These are phyloP conservation scores for Paracoccidioides lutzii DNA, from an alignment of 2,329 filamentous ascomycete genomes.

Conservation along the genomic window DNA sequence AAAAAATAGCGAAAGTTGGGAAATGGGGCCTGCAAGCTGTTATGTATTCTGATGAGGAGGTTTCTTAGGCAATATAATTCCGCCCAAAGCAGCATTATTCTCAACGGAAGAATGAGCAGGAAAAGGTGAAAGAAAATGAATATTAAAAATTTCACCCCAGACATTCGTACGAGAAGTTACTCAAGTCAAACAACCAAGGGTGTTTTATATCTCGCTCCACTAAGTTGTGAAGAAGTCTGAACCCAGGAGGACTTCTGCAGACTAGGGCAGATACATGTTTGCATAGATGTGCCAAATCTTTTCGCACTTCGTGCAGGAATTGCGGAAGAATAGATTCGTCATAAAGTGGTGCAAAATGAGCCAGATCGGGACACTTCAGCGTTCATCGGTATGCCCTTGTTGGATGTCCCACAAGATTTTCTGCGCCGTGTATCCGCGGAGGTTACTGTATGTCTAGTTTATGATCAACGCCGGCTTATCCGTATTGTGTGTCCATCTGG, in stretches of 20 bases:
- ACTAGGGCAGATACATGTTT: not conserved
- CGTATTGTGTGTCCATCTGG: not conserved
- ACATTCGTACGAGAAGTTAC: too few species aligned
- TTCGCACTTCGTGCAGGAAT: not conserved
- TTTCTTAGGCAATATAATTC: too few species aligned
- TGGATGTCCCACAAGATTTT: not conserved
- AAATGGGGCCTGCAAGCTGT: too few species aligned
- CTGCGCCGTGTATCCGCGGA: not conserved
- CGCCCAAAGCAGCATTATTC: too few species aligned
- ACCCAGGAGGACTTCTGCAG: not conserved
- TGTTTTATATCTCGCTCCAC: too few species aligned
- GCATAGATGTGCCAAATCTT: not conserved
- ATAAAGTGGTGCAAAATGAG: not conserved
- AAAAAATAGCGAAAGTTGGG: too few species aligned
- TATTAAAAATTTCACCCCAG: too few species aligned
- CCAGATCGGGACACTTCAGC: not conserved
- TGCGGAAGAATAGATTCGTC: not conserved
- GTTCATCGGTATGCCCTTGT: not conserved
- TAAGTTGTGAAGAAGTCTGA: not conserved
- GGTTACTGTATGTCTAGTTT: not conserved
- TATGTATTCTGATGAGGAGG: too few species aligned
- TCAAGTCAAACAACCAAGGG: too few species aligned
- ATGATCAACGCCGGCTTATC: not conserved
- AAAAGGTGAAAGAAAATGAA: not conserved
- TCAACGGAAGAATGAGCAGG: too few species aligned